These are phyloP conservation scores for Tylopilus sp. DNA, from an alignment of 768 basidiomycete genomes.

Conservation along the genomic window DNA sequence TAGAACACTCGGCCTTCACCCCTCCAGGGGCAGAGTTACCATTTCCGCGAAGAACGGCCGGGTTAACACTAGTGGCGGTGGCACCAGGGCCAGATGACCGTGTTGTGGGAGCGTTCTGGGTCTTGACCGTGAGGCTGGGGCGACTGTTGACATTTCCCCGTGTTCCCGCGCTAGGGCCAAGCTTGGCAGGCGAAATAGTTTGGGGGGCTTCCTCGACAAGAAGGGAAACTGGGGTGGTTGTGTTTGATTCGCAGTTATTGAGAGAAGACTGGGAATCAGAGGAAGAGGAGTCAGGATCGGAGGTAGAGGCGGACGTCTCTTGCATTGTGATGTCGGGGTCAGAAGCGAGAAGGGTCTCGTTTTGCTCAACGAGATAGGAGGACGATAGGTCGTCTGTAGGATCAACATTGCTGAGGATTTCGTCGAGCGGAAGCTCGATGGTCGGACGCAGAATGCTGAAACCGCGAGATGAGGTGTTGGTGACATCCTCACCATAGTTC, in stretches of 20 bases:
- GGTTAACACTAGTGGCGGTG: constrained; percentile 57
- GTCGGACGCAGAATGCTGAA: constrained; percentile 72
- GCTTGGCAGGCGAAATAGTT: constrained; percentile 56
- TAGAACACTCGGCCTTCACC: constrained; percentile 81
- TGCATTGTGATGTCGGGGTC: constrained; percentile 30
- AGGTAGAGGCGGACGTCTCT: constrained; percentile 20
- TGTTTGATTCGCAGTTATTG: constrained; percentile 4
- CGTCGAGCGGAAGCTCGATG: constrained; percentile 84
- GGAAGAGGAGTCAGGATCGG: constrained; percentile 5
- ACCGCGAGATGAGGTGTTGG: constrained; percentile 43
- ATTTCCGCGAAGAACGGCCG: constrained; percentile 35
- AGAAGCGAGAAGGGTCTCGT: neutral
- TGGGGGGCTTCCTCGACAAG: constrained; percentile 40
- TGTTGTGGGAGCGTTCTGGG: constrained; percentile 41
- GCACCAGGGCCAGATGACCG: constrained; percentile 62
- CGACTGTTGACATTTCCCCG: constrained; percentile 44
- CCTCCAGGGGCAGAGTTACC: constrained; percentile 47
- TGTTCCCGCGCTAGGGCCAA: constrained; percentile 53
- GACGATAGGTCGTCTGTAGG: constrained; percentile 16
- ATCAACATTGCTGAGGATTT: constrained; percentile 50
- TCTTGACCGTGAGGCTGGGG: constrained; percentile 61
- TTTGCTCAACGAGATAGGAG: constrained; percentile 1
- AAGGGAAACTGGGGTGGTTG: constrained; percentile 31
- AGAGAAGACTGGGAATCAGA: constrained; percentile 10
- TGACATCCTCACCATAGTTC: constrained; percentile 78